These are phyloP conservation scores for Colletotrichum godetiae DNA, from an alignment of 2,329 filamentous ascomycete species.

Conservation along the genomic window DNA sequence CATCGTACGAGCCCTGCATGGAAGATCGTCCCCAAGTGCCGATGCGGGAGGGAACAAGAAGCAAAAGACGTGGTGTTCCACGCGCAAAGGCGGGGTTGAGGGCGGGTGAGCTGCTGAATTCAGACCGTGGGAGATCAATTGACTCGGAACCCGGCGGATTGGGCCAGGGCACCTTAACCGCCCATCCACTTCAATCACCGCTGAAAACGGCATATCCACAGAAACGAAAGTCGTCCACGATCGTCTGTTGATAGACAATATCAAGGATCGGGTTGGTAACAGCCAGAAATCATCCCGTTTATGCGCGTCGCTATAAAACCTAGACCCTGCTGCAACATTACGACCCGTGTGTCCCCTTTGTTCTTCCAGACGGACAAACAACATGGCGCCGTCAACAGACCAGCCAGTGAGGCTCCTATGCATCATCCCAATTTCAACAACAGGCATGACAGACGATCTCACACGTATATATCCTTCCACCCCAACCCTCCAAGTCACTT, in stretches of 20 bases:
- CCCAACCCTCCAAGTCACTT: neutral
- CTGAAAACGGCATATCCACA: neutral
- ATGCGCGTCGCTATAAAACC: neutral
- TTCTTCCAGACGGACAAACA: neutral
- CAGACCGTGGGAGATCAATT: too few relatives aligned
- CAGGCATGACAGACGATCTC: slow-evolving; percentile 22
- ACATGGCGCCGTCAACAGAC: neutral
- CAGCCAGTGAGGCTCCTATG: neutral
- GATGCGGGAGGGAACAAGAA: too few relatives aligned
- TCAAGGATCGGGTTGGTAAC: neutral
- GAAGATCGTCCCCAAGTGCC: neutral
- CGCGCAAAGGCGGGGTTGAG: neutral
- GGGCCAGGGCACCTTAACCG: too few relatives aligned
- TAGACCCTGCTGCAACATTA: neutral
- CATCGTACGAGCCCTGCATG: neutral
- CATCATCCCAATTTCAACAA: slow-evolving; percentile 30
- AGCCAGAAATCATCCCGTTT: neutral
- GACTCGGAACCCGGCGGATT: too few relatives aligned
- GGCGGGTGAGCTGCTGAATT: slow-evolving; percentile 31
- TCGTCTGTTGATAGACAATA: neutral
- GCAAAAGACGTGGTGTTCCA: neutral
- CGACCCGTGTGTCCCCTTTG: too few relatives aligned
- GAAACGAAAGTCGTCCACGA: neutral
- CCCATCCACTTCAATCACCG: neutral
- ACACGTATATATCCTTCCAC: neutral